Base-by-base conservation (phyloP, 768 basidiomycete genomes). In the Epithele typhae region DNA sequence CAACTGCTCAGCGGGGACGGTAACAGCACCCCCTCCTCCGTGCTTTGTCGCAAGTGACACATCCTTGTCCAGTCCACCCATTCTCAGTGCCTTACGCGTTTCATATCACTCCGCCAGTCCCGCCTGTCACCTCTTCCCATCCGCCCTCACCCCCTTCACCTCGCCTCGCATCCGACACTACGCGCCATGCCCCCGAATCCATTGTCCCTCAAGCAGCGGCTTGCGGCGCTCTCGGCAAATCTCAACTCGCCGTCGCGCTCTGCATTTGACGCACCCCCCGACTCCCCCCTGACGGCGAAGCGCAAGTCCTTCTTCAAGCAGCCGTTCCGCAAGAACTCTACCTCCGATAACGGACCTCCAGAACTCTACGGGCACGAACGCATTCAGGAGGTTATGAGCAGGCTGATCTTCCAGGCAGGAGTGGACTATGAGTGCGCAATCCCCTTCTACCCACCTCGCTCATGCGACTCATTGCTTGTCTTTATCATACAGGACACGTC, bases 351-450 rank as follows among this genome's bases (percentile, higher is more conserved):
- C 61, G 27, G 54, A 54, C 33, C 57, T 49, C 3, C 53, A 53
- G 41, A 56, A 51, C 46, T 39, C 22, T 40, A 57, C 43, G 61
- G 60, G 49, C 60, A 61, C 41, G 74, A 79, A 36, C 69, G 66
- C 49, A 64, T 88, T 11, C 82, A 87, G 52, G 76, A 81, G 14
- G 76, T 85, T 23, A 76, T 92, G 71, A 60, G 68, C 32, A 79
- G 71, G 62, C 72, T 92, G 68, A 89, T 92, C 37, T 91, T 87
- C 57, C 90, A 91, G 61, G 91, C 91, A 36, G 91, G 91, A 2
- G 85, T 91, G 47, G 91, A 93, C 67, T 92, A 81, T 54, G 89
- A 92, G 91, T 93, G 56, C 60, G 84, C 73, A 9, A 27, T 37
- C 15, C 25, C 35, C 41, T 40, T 53, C 39, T 42, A 36, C 25